Evolutionary conservation across 331 rosid species (phyloP).

Genomic region (Rosa hybrid): DNA sequence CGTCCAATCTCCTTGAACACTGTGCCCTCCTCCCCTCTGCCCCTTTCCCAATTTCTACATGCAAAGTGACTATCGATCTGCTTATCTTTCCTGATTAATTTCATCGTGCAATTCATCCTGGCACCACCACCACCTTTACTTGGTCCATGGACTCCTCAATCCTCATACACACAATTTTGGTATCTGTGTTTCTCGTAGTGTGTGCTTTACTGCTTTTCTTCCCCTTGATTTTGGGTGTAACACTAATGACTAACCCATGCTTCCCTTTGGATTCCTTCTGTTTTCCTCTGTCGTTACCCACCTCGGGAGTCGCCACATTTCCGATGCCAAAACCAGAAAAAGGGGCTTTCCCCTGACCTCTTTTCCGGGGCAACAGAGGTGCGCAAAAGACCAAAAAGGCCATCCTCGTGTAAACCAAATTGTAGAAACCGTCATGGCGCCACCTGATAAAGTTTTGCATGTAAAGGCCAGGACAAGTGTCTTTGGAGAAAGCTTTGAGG

Average conservation of each 20-base stretch:
- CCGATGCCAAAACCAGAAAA: not conserved
- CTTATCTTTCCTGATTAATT: not conserved
- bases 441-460: conserved; percentile 37
- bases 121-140: not conserved
- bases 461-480: conserved; percentile 44
- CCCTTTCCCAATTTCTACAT: not conserved
- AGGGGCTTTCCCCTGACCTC: not conserved
- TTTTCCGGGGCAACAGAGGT: not conserved
- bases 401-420: conserved; percentile 4
- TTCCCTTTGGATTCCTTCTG: conserved; percentile 14
- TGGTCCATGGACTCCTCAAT: not conserved
- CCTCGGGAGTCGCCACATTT: conserved; percentile 26
- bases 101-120: not conserved
- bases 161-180: not conserved
- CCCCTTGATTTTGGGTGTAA: not conserved
- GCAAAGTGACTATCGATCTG: no score
- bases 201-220: not conserved
- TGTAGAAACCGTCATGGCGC: conserved; percentile 11
- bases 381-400: not conserved
- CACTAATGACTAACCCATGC: not conserved
- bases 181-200: conserved; percentile 17
- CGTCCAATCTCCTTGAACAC: not conserved
- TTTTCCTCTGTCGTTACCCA: not conserved
- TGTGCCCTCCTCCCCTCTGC: not conserved
- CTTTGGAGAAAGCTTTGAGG: not conserved